These are phyloP conservation scores for Fraxinus xanthoxyloides DNA, from an alignment of 305 asterid genomes.

Conservation along the genomic window DNA sequence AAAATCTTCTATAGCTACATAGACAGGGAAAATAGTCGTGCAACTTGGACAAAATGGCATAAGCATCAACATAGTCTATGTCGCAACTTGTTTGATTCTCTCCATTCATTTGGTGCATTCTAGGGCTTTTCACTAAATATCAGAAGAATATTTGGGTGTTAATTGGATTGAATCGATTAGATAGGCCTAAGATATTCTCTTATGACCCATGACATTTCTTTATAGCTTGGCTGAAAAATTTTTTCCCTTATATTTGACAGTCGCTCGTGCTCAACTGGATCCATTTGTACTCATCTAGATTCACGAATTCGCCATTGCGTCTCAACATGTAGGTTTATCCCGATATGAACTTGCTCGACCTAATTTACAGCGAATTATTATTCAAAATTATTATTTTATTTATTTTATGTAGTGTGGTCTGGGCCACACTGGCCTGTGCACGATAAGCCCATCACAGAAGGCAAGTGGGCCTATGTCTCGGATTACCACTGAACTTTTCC, in stretches of 20 bases:
- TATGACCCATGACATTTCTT: neutral
- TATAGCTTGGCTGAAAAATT: too few species aligned
- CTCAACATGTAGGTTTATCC: neutral
- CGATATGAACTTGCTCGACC: neutral
- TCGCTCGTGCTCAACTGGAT: too few species aligned
- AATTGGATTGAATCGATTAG: too few species aligned
- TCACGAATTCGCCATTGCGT: too few species aligned
- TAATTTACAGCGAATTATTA: too few species aligned
- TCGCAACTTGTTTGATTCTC: slow-evolving; percentile 24
- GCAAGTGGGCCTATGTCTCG: neutral
- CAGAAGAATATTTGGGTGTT: neutral
- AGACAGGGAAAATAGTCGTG: slow-evolving; percentile 24
- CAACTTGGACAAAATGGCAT: slow-evolving; percentile 33
- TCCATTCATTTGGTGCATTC: slow-evolving; percentile 19
- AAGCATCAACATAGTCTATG: slow-evolving; percentile 29
- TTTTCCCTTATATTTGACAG: too few species aligned
- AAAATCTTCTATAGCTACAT: neutral
- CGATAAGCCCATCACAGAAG: neutral
- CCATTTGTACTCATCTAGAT: too few species aligned
- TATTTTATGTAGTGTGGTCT: neutral
- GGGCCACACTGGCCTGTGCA: neutral
- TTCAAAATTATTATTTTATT: too few species aligned
- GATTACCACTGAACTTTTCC: neutral
- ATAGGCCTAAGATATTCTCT: neutral
- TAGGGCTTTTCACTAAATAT: neutral